phyloP scores from a whole-genome alignment of 225 moss, liverwort and hornwort genomes.

The Polytrichum commune region DNA sequence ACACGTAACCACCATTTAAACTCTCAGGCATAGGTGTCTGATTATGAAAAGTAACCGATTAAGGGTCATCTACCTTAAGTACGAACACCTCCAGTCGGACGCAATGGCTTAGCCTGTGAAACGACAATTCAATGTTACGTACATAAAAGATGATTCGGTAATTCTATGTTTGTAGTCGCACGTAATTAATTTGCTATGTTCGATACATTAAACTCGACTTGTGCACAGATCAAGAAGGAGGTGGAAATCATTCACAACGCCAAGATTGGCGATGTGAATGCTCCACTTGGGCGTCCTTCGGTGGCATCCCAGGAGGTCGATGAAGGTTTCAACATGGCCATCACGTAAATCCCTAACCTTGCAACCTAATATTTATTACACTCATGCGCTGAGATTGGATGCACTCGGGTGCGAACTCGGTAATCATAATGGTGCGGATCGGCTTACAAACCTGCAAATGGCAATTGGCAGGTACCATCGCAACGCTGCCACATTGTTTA shows the following conservation, averaged over 20 bases:
- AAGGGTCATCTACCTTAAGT: no score
- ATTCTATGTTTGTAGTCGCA: no score
- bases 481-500: conserved; percentile 11
- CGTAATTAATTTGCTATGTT: no score
- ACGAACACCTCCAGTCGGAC: no score
- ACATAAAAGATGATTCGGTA: no score
- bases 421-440: neutral
- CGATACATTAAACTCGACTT: no score
- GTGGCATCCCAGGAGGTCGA: conserved; percentile 17
- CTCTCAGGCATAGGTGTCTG: no score
- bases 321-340: conserved; percentile 10
- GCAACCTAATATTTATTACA: neutral
- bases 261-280: neutral
- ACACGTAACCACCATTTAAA: no score
- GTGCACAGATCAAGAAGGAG: conserved; percentile 18
- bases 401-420: neutral
- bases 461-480: conserved; percentile 7
- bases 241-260: conserved; percentile 5
- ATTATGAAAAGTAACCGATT: no score
- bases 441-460: neutral
- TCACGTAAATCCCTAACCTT: conserved; percentile 5
- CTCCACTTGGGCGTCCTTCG: conserved; percentile 6
- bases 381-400: neutral
- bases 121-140: no score
- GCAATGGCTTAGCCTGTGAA: no score